Conservation (phyloP, 495 filamentous ascomycete species). For the Sabuloglossum arenarium region DNA sequence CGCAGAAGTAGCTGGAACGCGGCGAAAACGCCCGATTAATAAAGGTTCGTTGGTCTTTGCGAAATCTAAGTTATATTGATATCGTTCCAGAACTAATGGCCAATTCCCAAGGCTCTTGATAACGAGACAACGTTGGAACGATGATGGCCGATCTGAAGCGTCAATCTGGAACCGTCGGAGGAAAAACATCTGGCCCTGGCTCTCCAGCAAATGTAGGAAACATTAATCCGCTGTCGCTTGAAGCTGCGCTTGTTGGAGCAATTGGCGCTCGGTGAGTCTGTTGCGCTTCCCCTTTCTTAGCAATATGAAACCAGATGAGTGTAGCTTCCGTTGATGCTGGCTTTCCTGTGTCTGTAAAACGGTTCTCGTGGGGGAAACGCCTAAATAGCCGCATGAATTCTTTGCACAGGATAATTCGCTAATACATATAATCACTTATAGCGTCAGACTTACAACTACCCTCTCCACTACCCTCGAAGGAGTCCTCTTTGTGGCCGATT, state of each 20-base stretch:
- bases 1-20: background rate
- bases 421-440: background rate
- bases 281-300: background rate
- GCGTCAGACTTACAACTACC: slow-evolving; percentile 6
- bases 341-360: background rate
- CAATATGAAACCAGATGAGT: background rate
- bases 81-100: background rate
- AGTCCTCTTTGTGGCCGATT: slow-evolving; percentile 5
- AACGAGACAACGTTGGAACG: background rate
- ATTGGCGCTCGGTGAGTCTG: slow-evolving; percentile 7
- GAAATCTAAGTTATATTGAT: background rate
- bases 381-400: background rate
- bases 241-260: slow-evolving; percentile 1
- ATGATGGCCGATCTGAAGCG: slow-evolving; percentile 7
- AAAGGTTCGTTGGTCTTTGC: background rate
- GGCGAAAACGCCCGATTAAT: background rate
- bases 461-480: slow-evolving; percentile 4
- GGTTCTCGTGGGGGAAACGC: background rate
- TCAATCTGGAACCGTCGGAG: background rate
- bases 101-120: background rate
- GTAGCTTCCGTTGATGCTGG: background rate
- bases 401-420: background rate
- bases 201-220: background rate
- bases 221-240: background rate
- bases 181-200: background rate